These are phyloP conservation scores for Candida vartiovaarae DNA, from an alignment of 805 yeast species.

Conservation along the genomic window DNA sequence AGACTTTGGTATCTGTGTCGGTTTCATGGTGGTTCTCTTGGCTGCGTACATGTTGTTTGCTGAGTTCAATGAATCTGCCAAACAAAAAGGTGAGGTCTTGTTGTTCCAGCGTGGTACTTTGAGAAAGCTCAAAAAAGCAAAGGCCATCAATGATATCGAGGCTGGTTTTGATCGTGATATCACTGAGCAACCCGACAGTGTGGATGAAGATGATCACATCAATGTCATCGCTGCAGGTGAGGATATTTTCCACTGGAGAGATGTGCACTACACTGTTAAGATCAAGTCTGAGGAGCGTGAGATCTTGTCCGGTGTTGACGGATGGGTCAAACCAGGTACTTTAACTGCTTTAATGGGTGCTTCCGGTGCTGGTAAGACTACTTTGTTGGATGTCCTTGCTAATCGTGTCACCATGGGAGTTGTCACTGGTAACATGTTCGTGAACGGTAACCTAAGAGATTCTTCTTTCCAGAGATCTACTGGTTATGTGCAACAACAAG, in stretches of 20 bases:
- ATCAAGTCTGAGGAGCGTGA: constrained; percentile 54
- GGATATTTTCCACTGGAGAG: constrained; percentile 71
- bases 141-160: constrained; percentile 23
- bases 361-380: constrained; percentile 79
- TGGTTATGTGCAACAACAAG: constrained; percentile 71
- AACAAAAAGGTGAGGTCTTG: constrained; percentile 66
- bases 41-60: constrained; percentile 43
- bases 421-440: constrained; percentile 60
- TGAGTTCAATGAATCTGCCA: constrained; percentile 54
- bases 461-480: constrained; percentile 49
- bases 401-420: constrained; percentile 66
- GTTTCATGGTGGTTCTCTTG: constrained; percentile 48
- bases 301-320: constrained; percentile 60
- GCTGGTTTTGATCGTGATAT: constrained; percentile 25
- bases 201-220: constrained; percentile 12
- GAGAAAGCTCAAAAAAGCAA: constrained; percentile 37
- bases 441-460: constrained; percentile 55
- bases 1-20: constrained; percentile 55
- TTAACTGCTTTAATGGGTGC: constrained; percentile 75
- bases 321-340: constrained; percentile 81
- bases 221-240: constrained; percentile 28
- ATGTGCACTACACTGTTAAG: constrained; percentile 63
- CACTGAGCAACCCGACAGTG: constrained; percentile 10
- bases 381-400: constrained; percentile 62
- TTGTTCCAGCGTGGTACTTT: constrained; percentile 48